A percentile compares a stretch with the other conserved stretches of the same genome.
phyloP scores from a whole-genome alignment of 768 basidiomycete genomes.

The Candolleomyces aberdarensis region DNA sequence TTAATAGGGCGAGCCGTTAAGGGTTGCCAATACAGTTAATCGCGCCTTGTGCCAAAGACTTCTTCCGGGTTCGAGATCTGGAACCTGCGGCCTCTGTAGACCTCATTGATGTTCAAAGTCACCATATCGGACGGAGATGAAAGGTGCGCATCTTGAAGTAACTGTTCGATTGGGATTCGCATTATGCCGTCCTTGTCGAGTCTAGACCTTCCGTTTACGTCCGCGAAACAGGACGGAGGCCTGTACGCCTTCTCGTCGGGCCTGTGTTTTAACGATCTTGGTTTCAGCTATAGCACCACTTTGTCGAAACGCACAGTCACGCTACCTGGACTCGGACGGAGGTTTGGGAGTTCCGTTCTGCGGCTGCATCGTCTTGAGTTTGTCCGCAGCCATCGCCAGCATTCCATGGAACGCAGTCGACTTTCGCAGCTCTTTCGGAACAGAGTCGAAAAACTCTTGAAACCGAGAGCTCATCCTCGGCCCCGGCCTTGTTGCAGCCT shows the following conservation, averaged over 20 bases:
- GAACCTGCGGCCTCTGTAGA: background rate
- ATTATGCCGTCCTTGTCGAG: background rate
- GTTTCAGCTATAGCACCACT: too few relatives aligned
- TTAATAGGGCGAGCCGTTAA: too few relatives aligned
- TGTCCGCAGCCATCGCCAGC: background rate
- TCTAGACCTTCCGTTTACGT: background rate
- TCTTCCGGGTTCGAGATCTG: background rate
- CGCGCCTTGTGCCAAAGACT: too few relatives aligned
- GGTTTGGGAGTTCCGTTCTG: too few relatives aligned
- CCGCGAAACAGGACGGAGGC: too few relatives aligned
- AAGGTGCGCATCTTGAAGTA: background rate
- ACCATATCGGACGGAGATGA: background rate
- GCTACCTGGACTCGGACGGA: too few relatives aligned
- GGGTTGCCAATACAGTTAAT: too few relatives aligned
- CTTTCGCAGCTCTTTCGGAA: background rate
- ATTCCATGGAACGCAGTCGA: background rate
- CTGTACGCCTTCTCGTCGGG: too few relatives aligned
- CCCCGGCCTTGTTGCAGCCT: background rate
- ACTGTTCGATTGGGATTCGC: background rate
- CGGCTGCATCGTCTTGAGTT: background rate
- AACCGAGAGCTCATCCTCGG: background rate
- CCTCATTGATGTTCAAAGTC: background rate
- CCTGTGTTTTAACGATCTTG: too few relatives aligned
- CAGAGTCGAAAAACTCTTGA: background rate
- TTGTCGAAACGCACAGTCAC: too few relatives aligned